phyloP scores from a whole-genome alignment of 2,329 filamentous ascomycete genomes.

The Metarhizium anisopliae region DNA sequence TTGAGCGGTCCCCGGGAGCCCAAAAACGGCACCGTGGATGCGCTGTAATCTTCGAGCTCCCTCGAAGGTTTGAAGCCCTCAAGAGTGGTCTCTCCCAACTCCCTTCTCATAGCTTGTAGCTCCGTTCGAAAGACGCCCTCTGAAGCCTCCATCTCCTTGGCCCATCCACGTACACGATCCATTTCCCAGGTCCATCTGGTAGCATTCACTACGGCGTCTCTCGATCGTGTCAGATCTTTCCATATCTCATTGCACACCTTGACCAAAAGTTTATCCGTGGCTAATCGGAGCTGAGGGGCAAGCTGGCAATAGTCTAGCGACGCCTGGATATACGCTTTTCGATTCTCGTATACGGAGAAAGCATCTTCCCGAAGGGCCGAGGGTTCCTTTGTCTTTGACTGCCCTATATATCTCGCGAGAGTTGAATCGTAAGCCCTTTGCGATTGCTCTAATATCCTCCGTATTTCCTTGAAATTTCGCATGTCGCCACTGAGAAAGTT shows the following conservation, averaged over 20 bases:
- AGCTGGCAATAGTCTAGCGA: conserved; percentile 90
- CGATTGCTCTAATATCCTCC: conserved; percentile 64
- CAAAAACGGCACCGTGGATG: conserved; percentile 82
- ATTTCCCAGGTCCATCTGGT: conserved; percentile 68
- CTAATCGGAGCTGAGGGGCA: conserved; percentile 74
- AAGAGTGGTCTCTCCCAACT: conserved; percentile 73
- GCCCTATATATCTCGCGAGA: conserved; percentile 70
- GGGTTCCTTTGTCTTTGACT: conserved; percentile 89
- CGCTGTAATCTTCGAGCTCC: conserved; percentile 86
- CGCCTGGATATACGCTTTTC: conserved; percentile 82
- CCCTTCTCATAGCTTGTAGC: conserved; percentile 66
- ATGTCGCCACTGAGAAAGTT: conserved; percentile 72
- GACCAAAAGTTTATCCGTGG: conserved; percentile 79
- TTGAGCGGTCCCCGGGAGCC: conserved; percentile 61
- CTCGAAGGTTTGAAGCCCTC: conserved; percentile 68
- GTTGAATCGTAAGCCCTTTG: conserved; percentile 81
- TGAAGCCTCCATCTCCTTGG: conserved; percentile 85
- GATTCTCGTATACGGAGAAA: conserved; percentile 87
- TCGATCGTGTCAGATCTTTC: conserved; percentile 69
- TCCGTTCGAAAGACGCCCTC: conserved; percentile 78
- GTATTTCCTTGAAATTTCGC: conserved; percentile 75
- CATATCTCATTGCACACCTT: conserved; percentile 79
- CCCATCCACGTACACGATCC: conserved; percentile 87
- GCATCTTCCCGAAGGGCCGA: conserved; percentile 89
- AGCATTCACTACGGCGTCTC: conserved; percentile 57